Evolutionary conservation across 805 yeast genomes (phyloP).

Genomic region (Alloascoidea africana): DNA sequence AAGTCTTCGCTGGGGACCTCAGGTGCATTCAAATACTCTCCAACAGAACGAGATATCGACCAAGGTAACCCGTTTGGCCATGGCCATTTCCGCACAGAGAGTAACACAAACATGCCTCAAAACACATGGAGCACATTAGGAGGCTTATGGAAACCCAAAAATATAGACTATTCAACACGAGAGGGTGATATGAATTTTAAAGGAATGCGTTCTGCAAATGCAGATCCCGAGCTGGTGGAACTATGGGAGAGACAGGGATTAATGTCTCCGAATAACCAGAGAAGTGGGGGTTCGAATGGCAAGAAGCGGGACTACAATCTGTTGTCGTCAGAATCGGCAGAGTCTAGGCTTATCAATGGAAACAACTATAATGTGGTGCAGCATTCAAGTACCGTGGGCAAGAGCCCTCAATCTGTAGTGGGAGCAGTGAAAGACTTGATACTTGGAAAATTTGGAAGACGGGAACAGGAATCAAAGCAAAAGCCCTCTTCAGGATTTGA

Average conservation of each 20-base stretch:
- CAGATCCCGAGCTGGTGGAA: background rate
- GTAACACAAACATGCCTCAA: no score
- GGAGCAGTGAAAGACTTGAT: no score
- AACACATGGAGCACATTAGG: background rate
- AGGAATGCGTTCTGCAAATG: background rate
- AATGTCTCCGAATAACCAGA: no score
- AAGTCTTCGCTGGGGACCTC: background rate
- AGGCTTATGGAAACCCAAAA: background rate
- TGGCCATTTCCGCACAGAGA: background rate
- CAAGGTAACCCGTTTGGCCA: background rate
- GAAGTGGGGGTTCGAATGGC: background rate
- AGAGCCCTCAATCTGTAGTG: no score
- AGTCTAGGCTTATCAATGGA: background rate
- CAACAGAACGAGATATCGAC: background rate
- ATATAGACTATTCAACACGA: background rate
- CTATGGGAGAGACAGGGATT: no score
- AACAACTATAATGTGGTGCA: background rate
- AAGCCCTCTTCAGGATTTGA: background rate
- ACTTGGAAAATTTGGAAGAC: background rate
- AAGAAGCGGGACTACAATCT: background rate
- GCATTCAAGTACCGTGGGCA: no score
- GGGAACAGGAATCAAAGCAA: background rate
- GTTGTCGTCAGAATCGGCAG: background rate
- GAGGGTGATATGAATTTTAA: constrained; percentile 1
- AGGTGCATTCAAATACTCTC: background rate